Evolutionary conservation across 2,329 filamentous ascomycete genomes (phyloP).

Genomic region (Scedosporium boydii): DNA sequence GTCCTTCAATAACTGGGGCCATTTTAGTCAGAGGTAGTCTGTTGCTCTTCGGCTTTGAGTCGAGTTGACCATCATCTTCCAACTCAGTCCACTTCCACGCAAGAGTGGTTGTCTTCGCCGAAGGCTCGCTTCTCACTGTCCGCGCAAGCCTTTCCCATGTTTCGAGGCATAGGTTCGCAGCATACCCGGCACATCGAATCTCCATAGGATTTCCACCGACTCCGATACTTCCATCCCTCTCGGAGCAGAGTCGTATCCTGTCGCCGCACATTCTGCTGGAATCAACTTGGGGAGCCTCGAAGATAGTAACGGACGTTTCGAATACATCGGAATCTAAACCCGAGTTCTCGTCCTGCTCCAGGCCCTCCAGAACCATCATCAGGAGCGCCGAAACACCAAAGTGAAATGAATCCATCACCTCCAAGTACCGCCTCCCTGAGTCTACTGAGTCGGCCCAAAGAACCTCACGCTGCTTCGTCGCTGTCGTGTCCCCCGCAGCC

Average conservation of each 20-base stretch:
- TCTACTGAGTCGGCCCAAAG: too few relatives aligned
- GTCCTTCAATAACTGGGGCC: too few relatives aligned
- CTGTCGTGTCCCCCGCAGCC: too few relatives aligned
- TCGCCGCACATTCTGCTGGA: background rate
- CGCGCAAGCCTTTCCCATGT: background rate
- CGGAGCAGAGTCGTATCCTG: background rate
- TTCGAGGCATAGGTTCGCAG: too few relatives aligned
- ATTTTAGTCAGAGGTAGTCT: too few relatives aligned
- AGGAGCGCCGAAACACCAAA: background rate
- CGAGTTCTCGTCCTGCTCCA: background rate
- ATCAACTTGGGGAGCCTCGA: background rate
- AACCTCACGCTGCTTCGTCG: too few relatives aligned
- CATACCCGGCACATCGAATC: background rate
- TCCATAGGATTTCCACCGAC: background rate
- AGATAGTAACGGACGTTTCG: background rate
- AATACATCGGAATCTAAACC: background rate
- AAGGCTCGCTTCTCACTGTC: background rate
- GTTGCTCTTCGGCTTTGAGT: too few relatives aligned
- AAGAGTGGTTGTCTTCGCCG: background rate
- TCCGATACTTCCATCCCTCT: background rate
- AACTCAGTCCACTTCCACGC: too few relatives aligned
- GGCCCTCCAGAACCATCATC: background rate
- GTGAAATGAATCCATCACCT: too few relatives aligned
- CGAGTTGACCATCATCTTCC: too few relatives aligned
- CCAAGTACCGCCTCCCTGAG: too few relatives aligned